phyloP scores from a whole-genome alignment of 805 yeast species.

The Candida glaebosa region DNA sequence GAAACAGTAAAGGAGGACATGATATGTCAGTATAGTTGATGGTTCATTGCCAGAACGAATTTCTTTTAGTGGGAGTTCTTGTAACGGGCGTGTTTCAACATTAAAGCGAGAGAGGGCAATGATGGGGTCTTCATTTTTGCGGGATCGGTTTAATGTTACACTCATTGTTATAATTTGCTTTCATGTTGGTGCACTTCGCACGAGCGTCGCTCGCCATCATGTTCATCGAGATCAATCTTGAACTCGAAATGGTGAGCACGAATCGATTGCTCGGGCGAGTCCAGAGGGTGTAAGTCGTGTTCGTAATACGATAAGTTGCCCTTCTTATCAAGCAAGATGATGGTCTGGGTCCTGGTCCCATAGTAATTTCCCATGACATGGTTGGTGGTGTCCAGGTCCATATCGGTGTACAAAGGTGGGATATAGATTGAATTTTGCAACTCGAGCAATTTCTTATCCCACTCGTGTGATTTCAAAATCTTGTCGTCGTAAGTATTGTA shows the following conservation, averaged over 20 bases:
- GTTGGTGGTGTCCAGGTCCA: slow-evolving; percentile 7
- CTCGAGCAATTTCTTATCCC: slow-evolving; percentile 28
- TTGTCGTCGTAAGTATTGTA: slow-evolving; percentile 31
- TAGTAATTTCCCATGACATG: slow-evolving; percentile 51
- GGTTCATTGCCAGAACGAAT: neutral
- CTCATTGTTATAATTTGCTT: slow-evolving; percentile 5
- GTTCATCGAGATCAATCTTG: slow-evolving; percentile 6
- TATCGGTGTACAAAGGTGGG: slow-evolving; percentile 52
- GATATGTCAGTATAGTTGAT: too few species aligned
- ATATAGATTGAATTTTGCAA: slow-evolving; percentile 63
- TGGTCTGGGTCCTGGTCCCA: slow-evolving; percentile 88
- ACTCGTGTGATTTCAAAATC: slow-evolving; percentile 10
- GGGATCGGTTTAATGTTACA: neutral
- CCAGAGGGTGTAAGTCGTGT: slow-evolving; percentile 51
- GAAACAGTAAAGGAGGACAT: too few species aligned
- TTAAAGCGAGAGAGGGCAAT: too few species aligned
- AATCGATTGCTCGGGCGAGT: slow-evolving; percentile 9
- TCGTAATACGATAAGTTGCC: slow-evolving; percentile 60
- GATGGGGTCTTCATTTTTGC: neutral
- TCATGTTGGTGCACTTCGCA: neutral
- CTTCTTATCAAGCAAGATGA: slow-evolving; percentile 54
- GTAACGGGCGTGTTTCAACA: neutral
- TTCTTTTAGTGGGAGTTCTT: neutral
- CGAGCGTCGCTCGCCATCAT: neutral
- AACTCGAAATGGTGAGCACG: slow-evolving; percentile 14